phyloP scores from a whole-genome alignment of 208 protist species.

The Acanthamoeba castellanii region DNA sequence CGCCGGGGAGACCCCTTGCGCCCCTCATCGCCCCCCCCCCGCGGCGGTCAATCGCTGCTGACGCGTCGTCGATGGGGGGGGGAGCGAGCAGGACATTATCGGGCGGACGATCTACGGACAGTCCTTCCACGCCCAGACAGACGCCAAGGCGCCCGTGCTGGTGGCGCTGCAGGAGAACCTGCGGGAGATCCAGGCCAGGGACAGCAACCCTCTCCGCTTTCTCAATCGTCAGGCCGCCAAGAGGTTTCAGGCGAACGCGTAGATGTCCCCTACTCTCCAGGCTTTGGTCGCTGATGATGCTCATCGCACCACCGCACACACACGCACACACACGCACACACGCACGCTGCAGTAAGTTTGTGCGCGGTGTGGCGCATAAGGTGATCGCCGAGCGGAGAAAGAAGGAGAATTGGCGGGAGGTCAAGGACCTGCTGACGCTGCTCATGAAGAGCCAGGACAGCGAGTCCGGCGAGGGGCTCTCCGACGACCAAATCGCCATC shows the following conservation, averaged over 20 bases:
- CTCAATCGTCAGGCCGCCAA: not conserved
- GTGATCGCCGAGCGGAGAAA: constrained; percentile 1
- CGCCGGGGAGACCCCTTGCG: too few relatives aligned
- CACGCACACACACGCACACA: too few relatives aligned
- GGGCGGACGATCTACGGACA: constrained; percentile 30
- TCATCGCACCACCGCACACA: too few relatives aligned
- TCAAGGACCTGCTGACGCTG: constrained; percentile 40
- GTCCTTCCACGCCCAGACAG: constrained; percentile 29
- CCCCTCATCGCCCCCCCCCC: not conserved
- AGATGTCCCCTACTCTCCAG: not conserved
- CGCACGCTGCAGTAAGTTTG: not conserved
- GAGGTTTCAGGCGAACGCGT: constrained; percentile 34
- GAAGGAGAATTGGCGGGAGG: not conserved
- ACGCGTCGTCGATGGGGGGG: not conserved
- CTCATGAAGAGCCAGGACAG: constrained; percentile 57
- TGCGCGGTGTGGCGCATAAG: constrained; percentile 19
- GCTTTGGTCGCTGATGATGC: not conserved
- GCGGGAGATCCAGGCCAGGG: not conserved
- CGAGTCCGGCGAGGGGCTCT: not conserved
- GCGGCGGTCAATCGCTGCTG: not conserved
- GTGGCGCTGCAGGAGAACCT: constrained; percentile 40
- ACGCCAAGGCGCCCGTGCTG: constrained; percentile 34
- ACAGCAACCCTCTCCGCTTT: constrained; percentile 31
- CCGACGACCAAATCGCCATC: constrained; percentile 51
- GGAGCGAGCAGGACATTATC: constrained; percentile 13